Evolutionary conservation across 305 asterid species (phyloP).

Genomic region (Fraxinus paxiana): DNA sequence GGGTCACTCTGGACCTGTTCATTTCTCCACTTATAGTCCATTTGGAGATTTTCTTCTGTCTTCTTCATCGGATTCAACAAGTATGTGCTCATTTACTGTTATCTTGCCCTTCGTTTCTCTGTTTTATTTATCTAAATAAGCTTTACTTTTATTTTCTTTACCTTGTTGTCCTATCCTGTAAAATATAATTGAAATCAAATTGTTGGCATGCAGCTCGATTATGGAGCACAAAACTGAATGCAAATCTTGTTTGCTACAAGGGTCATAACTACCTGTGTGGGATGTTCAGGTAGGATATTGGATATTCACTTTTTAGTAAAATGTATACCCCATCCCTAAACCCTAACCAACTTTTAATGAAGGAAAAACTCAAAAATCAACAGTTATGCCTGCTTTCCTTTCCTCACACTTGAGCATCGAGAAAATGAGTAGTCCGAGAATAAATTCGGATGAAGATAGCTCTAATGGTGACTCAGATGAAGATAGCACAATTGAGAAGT

Average conservation of each 20-base stretch:
- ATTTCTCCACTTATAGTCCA: conserved; percentile 82
- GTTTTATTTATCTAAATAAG: conserved; percentile 11
- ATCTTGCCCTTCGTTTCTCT: background rate
- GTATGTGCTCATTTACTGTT: conserved; percentile 37
- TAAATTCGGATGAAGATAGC: no score
- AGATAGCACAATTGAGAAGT: no score
- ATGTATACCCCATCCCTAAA: background rate
- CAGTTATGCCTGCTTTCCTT: background rate
- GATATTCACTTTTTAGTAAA: conserved; percentile 13
- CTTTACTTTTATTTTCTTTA: background rate
- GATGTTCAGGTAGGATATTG: conserved; percentile 71
- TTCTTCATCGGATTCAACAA: conserved; percentile 88
- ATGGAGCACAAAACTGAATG: conserved; percentile 85
- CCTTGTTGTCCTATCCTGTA: background rate
- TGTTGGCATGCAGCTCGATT: conserved; percentile 60
- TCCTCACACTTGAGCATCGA: background rate
- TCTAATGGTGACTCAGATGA: no score
- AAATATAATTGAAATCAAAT: background rate
- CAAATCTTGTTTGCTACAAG: conserved; percentile 97
- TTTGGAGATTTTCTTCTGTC: conserved; percentile 83
- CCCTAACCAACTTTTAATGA: background rate
- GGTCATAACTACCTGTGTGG: conserved; percentile 96
- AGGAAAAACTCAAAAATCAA: background rate
- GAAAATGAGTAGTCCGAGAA: no score
- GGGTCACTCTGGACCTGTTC: conserved; percentile 91